Percentiles rank a stretch among this genome's conserved stretches.
Conservation (phyloP, 2,329 filamentous ascomycete genomes). For the Fusarium dlaminii region DNA sequence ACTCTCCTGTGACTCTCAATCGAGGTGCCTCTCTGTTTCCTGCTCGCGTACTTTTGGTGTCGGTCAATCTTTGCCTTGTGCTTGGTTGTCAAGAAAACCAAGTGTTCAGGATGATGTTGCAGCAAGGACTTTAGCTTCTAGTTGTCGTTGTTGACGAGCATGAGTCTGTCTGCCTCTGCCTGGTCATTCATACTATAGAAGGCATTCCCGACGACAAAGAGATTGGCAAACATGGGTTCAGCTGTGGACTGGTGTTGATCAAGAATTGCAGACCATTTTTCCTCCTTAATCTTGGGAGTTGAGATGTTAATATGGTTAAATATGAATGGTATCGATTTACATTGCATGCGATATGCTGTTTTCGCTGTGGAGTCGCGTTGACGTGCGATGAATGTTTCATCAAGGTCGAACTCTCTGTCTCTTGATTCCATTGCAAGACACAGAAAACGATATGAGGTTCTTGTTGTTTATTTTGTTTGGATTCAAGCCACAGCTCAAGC, state of each 20-base stretch:
- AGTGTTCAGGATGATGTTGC: fast-evolving
- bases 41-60: not conserved
- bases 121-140: not conserved
- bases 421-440: not conserved
- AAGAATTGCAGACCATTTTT: fast-evolving
- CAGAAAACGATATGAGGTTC: not conserved
- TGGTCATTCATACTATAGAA: not conserved
- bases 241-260: too few species aligned
- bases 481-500: not conserved
- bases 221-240: not conserved
- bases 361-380: not conserved
- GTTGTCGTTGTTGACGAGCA: not conserved
- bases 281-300: fast-evolving
- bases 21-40: too few species aligned
- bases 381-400: not conserved
- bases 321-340: not conserved
- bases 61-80: not conserved
- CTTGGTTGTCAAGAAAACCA: fast-evolving
- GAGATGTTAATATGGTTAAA: not conserved
- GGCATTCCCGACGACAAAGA: not conserved
- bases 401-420: not conserved
- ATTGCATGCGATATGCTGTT: not conserved
- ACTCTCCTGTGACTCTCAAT: not conserved
- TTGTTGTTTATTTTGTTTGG: not conserved
- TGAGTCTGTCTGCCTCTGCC: not conserved